Evolutionary conservation across 352 stramenopile genomes (phyloP).

Genomic region (Pythium biforme): DNA sequence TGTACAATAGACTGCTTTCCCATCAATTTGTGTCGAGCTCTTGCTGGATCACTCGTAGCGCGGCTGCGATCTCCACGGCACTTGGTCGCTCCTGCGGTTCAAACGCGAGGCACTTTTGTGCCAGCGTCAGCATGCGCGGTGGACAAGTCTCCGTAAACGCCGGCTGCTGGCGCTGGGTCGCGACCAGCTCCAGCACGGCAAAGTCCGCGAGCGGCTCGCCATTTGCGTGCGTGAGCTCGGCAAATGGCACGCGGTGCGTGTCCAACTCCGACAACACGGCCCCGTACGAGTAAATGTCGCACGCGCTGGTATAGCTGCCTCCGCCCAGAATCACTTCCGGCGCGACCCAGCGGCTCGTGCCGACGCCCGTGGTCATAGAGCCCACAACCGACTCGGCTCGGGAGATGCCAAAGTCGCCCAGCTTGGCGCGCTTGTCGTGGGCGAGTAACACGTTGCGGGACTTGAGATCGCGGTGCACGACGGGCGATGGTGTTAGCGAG

Average conservation of each 20-base stretch:
- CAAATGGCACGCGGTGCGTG: slow-evolving; percentile 23
- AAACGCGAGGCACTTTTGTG: neutral
- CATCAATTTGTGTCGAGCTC: neutral
- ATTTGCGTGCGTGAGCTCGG: slow-evolving; percentile 1
- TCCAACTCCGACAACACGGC: slow-evolving; percentile 23
- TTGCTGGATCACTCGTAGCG: neutral
- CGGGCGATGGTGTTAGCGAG: neutral
- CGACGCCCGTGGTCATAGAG: slow-evolving; percentile 25
- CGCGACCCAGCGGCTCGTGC: slow-evolving; percentile 21
- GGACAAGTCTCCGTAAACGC: neutral
- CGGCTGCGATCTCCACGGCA: neutral
- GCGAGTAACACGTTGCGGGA: slow-evolving; percentile 20
- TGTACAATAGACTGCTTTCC: neutral
- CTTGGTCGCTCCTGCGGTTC: neutral
- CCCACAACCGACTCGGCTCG: neutral
- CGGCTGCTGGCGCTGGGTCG: neutral
- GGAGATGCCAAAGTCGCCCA: slow-evolving; percentile 22
- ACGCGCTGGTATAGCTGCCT: slow-evolving; percentile 5
- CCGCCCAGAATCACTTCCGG: slow-evolving; percentile 18
- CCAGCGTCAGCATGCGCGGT: too few species aligned
- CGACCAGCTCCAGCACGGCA: slow-evolving; percentile 4
- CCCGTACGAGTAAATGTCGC: slow-evolving; percentile 23
- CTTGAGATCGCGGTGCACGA: slow-evolving; percentile 25
- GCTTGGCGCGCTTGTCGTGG: slow-evolving; percentile 14
- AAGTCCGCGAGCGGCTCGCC: slow-evolving; percentile 13